Evolutionary conservation across 1,139 yeast species (phyloP), one percentile per base, ranked within the genome.

Genomic region (Lodderomyces orthopsilosis): DNA sequence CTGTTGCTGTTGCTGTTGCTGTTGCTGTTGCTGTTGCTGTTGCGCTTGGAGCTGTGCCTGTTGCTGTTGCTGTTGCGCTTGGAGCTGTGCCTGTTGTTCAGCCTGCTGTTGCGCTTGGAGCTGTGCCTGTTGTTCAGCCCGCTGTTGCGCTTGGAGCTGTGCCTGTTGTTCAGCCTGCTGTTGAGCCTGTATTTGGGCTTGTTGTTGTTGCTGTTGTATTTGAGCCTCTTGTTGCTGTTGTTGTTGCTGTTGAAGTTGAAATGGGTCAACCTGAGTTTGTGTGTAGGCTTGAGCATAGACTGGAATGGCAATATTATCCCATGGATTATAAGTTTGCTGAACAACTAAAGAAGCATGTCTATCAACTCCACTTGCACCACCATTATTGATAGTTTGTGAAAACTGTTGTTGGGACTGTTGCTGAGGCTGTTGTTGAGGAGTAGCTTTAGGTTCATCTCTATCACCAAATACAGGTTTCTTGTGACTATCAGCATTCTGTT

Each of bases 241-340:
- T 24, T 40, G 50, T 21, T 48, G 51, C 35, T 43, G 50, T 22
- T 42, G 49, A 21, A 38, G 28, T 39, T 44, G 46, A 28, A 33
- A 43, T 17, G 45, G 48, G 32, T 35, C 45, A 15, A 35, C 38
- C 27, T 42, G 48, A 35, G 41, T 47, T 24, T 45, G 50, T 36
- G 43, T 47, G 15, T 44, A 49, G 17, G 42, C 47, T 15, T 35
- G 42, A 19, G 44, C 49, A 22, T 43, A 49, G 33, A 41, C 51
- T 8, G 48, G 52, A 22, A 47, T 40, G 24, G 41, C 32, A 41
- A 48, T 44, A 30, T 44, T 43, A 9, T 65, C 70, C 78, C 78
- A 74, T 3, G 79, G 79, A 51, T 73, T 74, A 51, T 53, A 68
- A 0, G 75, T 69, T 17, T 71, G 63, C 50, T 71, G 77, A 15